A percentile compares a stretch with the other conserved stretches of the same genome.
These are phyloP conservation scores for Choricystis sp. DNA, from an alignment of 139 green algal genomes.

Conservation along the genomic window DNA sequence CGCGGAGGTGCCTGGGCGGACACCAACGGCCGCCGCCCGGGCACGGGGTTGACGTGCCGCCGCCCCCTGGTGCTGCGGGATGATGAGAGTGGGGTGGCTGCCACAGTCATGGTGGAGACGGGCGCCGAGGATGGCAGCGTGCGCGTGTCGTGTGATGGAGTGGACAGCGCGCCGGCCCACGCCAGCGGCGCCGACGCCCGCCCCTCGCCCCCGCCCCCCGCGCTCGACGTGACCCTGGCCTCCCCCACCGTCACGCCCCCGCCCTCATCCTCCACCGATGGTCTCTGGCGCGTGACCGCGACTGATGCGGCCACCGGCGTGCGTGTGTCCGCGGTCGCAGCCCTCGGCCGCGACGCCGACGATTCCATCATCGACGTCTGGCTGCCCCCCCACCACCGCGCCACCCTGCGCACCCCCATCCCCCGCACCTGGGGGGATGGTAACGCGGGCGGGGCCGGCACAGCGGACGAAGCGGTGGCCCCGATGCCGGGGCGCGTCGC, in stretches of 20 bases:
- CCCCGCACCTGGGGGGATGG: no score
- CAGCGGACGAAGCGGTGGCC: no score
- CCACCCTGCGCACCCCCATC: conserved; percentile 5
- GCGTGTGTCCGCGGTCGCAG: not conserved
- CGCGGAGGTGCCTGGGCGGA: no score
- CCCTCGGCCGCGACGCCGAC: not conserved
- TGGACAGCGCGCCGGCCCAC: no score
- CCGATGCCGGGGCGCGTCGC: not conserved
- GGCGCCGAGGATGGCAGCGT: no score
- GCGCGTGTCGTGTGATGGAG: not conserved
- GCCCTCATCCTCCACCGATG: not conserved
- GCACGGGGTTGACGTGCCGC: no score
- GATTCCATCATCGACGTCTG: not conserved
- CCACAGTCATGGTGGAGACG: no score
- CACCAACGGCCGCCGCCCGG: no score
- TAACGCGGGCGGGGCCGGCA: conserved; percentile 1
- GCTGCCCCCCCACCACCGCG: not conserved
- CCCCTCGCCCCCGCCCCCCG: no score
- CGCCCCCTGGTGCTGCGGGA: no score
- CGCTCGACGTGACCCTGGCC: not conserved
- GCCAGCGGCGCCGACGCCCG: no score
- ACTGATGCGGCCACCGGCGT: conserved; percentile 8
- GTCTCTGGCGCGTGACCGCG: not conserved
- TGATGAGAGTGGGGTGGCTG: no score
- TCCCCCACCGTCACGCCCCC: not conserved